phyloP scores from a whole-genome alignment of 768 basidiomycete species.

The Strobilomyces dryophilus region DNA sequence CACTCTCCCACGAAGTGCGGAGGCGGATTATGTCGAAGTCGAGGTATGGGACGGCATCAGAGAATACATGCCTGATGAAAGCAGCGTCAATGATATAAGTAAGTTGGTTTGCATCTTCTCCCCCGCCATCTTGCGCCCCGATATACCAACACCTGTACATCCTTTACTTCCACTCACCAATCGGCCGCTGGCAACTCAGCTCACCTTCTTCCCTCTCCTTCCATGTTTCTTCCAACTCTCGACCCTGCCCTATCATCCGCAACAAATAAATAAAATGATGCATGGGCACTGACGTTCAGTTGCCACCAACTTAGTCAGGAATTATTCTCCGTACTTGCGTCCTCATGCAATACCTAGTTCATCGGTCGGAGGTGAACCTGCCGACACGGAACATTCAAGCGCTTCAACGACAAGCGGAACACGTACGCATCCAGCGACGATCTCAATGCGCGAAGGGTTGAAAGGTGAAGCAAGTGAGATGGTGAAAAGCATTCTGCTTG shows the following conservation, averaged over 20 bases:
- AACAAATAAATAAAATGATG: constrained; percentile 20
- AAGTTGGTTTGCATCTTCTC: constrained; percentile 39
- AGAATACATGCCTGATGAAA: constrained; percentile 64
- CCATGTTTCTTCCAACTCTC: constrained; percentile 23
- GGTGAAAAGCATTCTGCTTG: constrained; percentile 52
- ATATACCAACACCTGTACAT: constrained; percentile 14
- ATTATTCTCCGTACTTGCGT: constrained; percentile 83
- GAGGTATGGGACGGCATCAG: constrained; percentile 75
- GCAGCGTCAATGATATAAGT: constrained; percentile 82
- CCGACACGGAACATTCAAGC: constrained; percentile 1
- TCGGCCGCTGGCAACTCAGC: constrained; percentile 22
- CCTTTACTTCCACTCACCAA: constrained; percentile 26
- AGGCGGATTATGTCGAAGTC: constrained; percentile 44
- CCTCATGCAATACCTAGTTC: constrained; percentile 17
- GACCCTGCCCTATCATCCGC: constrained; percentile 29
- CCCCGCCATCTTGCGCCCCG: constrained; percentile 20
- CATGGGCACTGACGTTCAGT: constrained; percentile 74
- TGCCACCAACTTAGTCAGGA: constrained; percentile 83
- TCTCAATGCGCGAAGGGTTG: constrained; percentile 63
- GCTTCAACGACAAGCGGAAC: constrained; percentile 43
- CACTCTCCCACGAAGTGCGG: not conserved
- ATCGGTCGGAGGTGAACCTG: constrained; percentile 4
- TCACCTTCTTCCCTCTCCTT: constrained; percentile 27
- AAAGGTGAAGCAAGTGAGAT: constrained; percentile 66
- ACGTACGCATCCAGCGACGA: constrained; percentile 62